These are phyloP conservation scores for Amoebophrya sp. DNA, from an alignment of 169 alveolate species.

Conservation along the genomic window DNA sequence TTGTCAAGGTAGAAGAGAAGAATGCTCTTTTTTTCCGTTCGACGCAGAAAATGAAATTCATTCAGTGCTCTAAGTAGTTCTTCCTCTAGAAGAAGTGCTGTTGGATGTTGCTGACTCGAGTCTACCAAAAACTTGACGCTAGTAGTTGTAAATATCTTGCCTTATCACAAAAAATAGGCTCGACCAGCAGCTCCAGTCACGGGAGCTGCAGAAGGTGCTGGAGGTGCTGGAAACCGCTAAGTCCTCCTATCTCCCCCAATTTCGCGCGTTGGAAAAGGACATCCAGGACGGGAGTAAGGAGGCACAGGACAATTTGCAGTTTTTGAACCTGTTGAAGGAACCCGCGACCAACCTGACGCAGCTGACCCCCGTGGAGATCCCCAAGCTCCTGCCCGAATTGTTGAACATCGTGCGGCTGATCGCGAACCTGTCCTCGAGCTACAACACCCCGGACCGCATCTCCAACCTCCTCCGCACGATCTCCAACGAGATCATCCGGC, in stretches of 20 bases:
- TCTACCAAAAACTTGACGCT: too few relatives aligned
- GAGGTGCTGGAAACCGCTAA: constrained; percentile 71
- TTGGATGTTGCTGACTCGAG: too few relatives aligned
- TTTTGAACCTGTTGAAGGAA: constrained; percentile 68
- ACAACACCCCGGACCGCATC: constrained; percentile 74
- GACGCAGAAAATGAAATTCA: too few relatives aligned
- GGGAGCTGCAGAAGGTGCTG: constrained; percentile 66
- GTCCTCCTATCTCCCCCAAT: constrained; percentile 70
- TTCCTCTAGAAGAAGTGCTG: too few relatives aligned
- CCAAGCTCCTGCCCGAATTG: constrained; percentile 70
- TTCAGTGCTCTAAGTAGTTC: too few relatives aligned
- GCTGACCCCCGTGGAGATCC: constrained; percentile 76
- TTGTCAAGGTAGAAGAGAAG: constrained; percentile 54
- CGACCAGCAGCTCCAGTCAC: constrained; percentile 70
- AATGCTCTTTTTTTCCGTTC: too few relatives aligned
- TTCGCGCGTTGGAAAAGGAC: constrained; percentile 69
- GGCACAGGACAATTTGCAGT: constrained; percentile 75
- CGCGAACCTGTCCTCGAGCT: constrained; percentile 72
- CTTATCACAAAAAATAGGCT: constrained; percentile 55
- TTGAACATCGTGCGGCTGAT: constrained; percentile 80
- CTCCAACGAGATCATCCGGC: constrained; percentile 75
- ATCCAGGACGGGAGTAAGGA: constrained; percentile 70
- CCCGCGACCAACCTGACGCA: constrained; percentile 65
- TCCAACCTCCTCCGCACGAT: constrained; percentile 79
- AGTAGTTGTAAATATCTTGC: too few relatives aligned